A percentile compares a stretch with the other conserved stretches of the same genome.
Conservation (phyloP, 176 grass and related monocot genomes). For the Melocanna baccifera region DNA sequence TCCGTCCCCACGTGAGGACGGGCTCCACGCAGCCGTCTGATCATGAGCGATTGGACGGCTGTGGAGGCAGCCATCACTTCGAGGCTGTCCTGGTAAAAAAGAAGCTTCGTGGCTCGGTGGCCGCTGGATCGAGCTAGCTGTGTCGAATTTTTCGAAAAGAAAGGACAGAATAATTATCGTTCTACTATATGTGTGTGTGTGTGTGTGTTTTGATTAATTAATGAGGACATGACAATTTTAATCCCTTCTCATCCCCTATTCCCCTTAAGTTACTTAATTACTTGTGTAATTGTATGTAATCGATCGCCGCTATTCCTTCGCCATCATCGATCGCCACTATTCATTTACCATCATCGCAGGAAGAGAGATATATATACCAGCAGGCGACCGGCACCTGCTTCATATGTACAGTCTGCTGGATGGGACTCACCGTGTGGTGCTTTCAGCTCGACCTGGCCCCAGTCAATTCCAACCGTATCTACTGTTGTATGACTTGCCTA, state of each 20-base stretch:
- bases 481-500: neutral
- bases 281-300: neutral
- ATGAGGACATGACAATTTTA: neutral
- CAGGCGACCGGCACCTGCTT: neutral
- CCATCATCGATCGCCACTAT: too few relatives aligned
- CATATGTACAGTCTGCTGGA: neutral
- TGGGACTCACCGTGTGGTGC: neutral
- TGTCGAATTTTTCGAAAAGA: too few relatives aligned
- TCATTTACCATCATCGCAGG: neutral
- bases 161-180: too few relatives aligned
- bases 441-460: neutral
- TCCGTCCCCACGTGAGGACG: too few relatives aligned
- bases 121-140: too few relatives aligned
- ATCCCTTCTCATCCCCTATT: neutral
- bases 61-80: too few relatives aligned
- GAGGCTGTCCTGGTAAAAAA: too few relatives aligned
- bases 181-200: too few relatives aligned
- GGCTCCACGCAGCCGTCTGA: neutral
- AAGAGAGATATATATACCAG: too few relatives aligned
- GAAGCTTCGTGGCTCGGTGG: too few relatives aligned
- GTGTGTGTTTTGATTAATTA: too few relatives aligned
- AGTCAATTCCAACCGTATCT: neutral
- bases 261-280: neutral
- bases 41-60: neutral
- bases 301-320: neutral